phyloP scores from a whole-genome alignment of 2,329 filamentous ascomycete genomes.

The Colletotrichum lentis region DNA sequence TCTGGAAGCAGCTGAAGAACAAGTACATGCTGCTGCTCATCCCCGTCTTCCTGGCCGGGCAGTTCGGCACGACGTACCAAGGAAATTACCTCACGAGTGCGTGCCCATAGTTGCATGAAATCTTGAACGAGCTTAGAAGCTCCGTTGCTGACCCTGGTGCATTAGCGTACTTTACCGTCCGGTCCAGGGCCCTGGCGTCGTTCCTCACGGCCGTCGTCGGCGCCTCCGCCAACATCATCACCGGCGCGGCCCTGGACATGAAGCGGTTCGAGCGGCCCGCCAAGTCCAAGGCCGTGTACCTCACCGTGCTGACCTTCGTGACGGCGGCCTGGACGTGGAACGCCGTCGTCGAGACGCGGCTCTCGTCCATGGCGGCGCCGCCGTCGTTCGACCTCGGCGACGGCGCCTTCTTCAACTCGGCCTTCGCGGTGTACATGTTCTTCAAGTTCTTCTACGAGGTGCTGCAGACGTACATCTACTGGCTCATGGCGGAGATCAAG shows the following conservation, averaged over 20 bases:
- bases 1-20: conserved; percentile 33
- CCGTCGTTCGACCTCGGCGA: conserved; percentile 28
- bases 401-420: conserved; percentile 27
- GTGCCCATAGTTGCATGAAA: background rate
- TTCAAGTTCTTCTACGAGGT: conserved; percentile 34
- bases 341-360: conserved; percentile 28
- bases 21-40: conserved; percentile 32
- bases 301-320: conserved; percentile 20
- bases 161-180: conserved; percentile 32
- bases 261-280: conserved; percentile 12
- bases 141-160: background rate
- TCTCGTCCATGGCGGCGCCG: conserved; percentile 19
- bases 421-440: conserved; percentile 33
- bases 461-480: conserved; percentile 34
- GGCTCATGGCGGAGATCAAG: conserved; percentile 34
- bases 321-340: conserved; percentile 28
- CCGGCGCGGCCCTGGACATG: conserved; percentile 25
- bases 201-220: conserved; percentile 32
- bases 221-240: conserved; percentile 20
- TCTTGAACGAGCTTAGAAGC: rapidly evolving
- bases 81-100: conserved; percentile 31
- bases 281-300: conserved; percentile 31
- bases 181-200: conserved; percentile 24
- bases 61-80: conserved; percentile 33
- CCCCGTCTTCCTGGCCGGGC: conserved; percentile 28